phyloP scores from a whole-genome alignment of 495 filamentous ascomycete genomes.

The Aspergillus cavernicola region DNA sequence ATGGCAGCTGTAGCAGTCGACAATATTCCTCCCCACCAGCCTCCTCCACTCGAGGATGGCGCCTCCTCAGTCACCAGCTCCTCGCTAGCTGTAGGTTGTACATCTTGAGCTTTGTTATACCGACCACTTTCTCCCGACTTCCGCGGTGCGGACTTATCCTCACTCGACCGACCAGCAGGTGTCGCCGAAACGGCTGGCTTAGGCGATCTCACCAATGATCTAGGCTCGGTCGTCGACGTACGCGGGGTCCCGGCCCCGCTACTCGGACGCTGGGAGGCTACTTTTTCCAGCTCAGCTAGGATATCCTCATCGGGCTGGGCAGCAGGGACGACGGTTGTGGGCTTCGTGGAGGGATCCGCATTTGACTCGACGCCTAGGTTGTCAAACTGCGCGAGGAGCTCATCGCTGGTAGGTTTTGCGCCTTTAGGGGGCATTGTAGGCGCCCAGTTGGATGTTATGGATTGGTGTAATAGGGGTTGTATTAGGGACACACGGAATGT shows the following conservation, averaged over 20 bases:
- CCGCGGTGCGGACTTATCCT: slow-evolving; percentile 58
- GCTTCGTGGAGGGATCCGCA: slow-evolving; percentile 34
- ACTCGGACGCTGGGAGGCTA: slow-evolving; percentile 61
- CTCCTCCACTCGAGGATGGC: slow-evolving; percentile 46
- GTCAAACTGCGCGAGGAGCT: slow-evolving; percentile 79
- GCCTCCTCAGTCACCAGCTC: slow-evolving; percentile 26
- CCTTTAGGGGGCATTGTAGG: slow-evolving; percentile 43
- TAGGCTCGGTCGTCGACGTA: slow-evolving; percentile 53
- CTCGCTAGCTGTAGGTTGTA: slow-evolving; percentile 30
- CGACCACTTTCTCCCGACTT: slow-evolving; percentile 73
- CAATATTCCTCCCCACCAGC: slow-evolving; percentile 91
- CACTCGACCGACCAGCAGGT: slow-evolving; percentile 53
- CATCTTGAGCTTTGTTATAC: slow-evolving; percentile 50
- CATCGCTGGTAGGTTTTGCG: slow-evolving; percentile 66
- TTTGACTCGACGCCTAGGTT: slow-evolving; percentile 55
- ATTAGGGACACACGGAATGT: too few relatives aligned
- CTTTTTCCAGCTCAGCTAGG: slow-evolving; percentile 80
- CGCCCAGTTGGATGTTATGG: slow-evolving; percentile 1
- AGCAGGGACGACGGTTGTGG: slow-evolving; percentile 43
- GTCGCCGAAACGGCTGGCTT: too few relatives aligned
- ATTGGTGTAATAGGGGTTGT: neutral
- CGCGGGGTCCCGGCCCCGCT: slow-evolving; percentile 83
- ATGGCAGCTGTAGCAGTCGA: slow-evolving; percentile 69
- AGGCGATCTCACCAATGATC: slow-evolving; percentile 48
- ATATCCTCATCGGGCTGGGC: slow-evolving; percentile 60